phyloP scores from a whole-genome alignment of 352 stramenopile genomes.

The Globisporangium parvum region DNA sequence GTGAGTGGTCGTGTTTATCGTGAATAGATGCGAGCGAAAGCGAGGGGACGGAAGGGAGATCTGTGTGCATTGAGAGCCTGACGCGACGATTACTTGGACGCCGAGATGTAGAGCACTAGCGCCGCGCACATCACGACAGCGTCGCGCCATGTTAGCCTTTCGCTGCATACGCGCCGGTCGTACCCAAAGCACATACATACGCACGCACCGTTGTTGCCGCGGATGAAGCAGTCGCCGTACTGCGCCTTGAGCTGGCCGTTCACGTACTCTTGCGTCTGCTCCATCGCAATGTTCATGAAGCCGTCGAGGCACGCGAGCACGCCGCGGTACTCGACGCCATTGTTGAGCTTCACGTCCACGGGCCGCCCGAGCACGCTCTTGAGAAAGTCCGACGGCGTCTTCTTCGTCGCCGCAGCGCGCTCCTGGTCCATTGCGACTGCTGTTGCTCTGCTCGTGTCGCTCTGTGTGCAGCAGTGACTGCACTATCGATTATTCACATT shows the following conservation, averaged over 20 bases:
- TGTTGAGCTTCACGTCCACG: slow-evolving; percentile 99
- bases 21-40: background rate
- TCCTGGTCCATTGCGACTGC: slow-evolving; percentile 23
- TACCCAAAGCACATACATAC: background rate
- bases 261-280: slow-evolving; percentile 99
- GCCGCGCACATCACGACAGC: background rate
- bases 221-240: slow-evolving; percentile 99
- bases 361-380: slow-evolving; percentile 92
- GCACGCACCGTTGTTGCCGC: slow-evolving; percentile 97
- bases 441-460: no score
- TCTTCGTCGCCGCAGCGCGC: slow-evolving; percentile 59
- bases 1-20: background rate
- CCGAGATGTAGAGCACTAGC: slow-evolving; percentile 81
- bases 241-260: slow-evolving; percentile 98
- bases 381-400: slow-evolving; percentile 89
- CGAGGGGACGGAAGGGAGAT: background rate
- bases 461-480: no score
- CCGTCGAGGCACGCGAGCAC: slow-evolving; percentile 98
- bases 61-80: background rate
- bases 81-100: slow-evolving; percentile 56
- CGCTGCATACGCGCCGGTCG: background rate
- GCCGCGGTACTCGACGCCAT: slow-evolving; percentile 97
- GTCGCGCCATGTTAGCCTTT: slow-evolving; percentile 1
- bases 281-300: slow-evolving; percentile 99
- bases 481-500: no score